Percentiles rank a stretch among this genome's conserved stretches.
Conservation (phyloP, 257 asterid species). For the Ajuga chamaepitys region DNA sequence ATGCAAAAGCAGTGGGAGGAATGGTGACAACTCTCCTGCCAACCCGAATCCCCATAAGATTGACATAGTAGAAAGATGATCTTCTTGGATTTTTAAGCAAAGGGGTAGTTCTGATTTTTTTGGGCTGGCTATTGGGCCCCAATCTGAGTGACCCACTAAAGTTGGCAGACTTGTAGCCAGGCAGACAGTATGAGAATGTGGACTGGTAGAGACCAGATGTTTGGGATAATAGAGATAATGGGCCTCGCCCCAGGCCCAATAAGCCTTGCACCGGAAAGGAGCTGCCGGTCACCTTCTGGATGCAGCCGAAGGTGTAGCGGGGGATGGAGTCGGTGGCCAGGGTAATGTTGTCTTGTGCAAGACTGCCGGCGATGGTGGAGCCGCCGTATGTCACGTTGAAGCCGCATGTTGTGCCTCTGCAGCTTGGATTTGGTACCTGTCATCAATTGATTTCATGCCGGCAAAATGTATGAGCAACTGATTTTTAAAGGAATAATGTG, state of each 20-base stretch:
- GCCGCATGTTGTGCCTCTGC: conserved; percentile 42
- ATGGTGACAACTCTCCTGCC: conserved; percentile 42
- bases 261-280: conserved; percentile 68
- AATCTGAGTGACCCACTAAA: conserved; percentile 63
- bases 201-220: conserved; percentile 42
- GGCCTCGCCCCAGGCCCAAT: conserved; percentile 76
- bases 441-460: not conserved
- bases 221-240: conserved; percentile 54
- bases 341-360: conserved; percentile 49
- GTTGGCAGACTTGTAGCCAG: conserved; percentile 52
- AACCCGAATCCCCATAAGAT: conserved; percentile 50
- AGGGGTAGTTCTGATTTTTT: conserved; percentile 46
- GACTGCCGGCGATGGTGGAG: conserved; percentile 42
- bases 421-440: conserved; percentile 57
- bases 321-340: conserved; percentile 47
- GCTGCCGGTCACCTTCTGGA: conserved; percentile 42
- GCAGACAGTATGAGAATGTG: conserved; percentile 84
- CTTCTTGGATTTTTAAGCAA: conserved; percentile 67
- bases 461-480: too few relatives aligned
- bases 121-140: conserved; percentile 73
- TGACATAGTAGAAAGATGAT: conserved; percentile 71
- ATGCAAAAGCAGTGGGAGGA: conserved; percentile 52
- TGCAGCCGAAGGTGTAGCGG: conserved; percentile 65
- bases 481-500: too few relatives aligned
- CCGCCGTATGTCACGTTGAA: conserved; percentile 69